Evolutionary conservation across 129 eudicot genomes (phyloP).

Genomic region (Rutidosis leptorrhynchoides): DNA sequence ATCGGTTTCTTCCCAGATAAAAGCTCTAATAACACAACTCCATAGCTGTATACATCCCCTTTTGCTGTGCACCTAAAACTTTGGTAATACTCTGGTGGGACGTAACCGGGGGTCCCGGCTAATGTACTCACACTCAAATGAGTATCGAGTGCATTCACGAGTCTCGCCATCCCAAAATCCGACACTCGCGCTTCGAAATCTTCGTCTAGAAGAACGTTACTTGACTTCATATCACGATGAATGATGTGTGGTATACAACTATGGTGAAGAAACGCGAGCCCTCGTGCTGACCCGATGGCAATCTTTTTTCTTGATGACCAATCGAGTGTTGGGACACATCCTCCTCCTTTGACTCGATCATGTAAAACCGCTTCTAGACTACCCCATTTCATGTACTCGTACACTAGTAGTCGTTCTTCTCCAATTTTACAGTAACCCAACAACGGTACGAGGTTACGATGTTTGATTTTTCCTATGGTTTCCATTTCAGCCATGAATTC

Average conservation of each 20-base stretch:
- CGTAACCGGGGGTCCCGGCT: slow-evolving; percentile 88
- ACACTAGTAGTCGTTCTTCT: slow-evolving; percentile 76
- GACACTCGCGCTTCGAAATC: slow-evolving; percentile 81
- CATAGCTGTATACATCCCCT: slow-evolving; percentile 87
- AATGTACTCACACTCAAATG: slow-evolving; percentile 84
- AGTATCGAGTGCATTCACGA: slow-evolving; percentile 73
- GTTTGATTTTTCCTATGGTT: slow-evolving; percentile 82
- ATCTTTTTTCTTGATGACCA: slow-evolving; percentile 73
- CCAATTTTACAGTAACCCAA: slow-evolving; percentile 83
- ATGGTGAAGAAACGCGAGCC: slow-evolving; percentile 86
- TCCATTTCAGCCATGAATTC: slow-evolving; percentile 98
- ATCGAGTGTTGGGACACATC: slow-evolving; percentile 43
- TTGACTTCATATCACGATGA: slow-evolving; percentile 85
- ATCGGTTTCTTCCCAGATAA: slow-evolving; percentile 76
- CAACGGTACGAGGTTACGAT: slow-evolving; percentile 68
- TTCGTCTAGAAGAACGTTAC: slow-evolving; percentile 78
- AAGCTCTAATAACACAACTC: slow-evolving; percentile 72
- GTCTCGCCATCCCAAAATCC: slow-evolving; percentile 87
- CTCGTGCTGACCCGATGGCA: slow-evolving; percentile 81
- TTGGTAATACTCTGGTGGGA: slow-evolving; percentile 88
- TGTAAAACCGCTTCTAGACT: slow-evolving; percentile 83
- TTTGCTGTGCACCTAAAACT: slow-evolving; percentile 86
- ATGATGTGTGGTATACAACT: slow-evolving; percentile 91
- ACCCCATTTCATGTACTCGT: slow-evolving; percentile 95
- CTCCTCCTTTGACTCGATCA: slow-evolving; percentile 48